Conservation (phyloP, 441 rosid genomes). For the Arabidopsis lyrata region DNA sequence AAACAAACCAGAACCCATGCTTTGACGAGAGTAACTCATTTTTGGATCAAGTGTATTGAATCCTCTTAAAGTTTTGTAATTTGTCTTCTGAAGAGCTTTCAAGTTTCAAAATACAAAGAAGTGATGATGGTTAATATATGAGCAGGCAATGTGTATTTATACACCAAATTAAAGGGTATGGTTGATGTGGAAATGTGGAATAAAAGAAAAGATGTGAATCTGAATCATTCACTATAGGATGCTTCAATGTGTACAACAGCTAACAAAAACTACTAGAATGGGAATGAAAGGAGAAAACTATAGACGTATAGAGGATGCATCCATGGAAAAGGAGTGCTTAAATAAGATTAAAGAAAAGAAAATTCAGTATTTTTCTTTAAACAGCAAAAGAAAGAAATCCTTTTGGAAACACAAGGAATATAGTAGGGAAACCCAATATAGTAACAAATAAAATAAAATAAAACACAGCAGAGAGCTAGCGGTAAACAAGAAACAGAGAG, state of each 20-base stretch:
- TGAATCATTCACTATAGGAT: slow-evolving; percentile 53
- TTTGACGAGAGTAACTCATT: slow-evolving; percentile 76
- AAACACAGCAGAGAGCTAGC: slow-evolving; percentile 24
- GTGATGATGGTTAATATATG: slow-evolving; percentile 60
- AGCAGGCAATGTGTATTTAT: slow-evolving; percentile 57
- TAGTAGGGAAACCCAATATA: not conserved
- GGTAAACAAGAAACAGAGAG: slow-evolving; percentile 20
- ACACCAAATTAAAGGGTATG: slow-evolving; percentile 37
- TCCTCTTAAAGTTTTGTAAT: not conserved
- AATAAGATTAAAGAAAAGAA: slow-evolving; percentile 14
- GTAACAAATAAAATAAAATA: not conserved
- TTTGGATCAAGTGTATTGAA: slow-evolving; percentile 27
- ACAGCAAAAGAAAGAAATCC: slow-evolving; percentile 30
- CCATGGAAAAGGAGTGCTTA: slow-evolving; percentile 54
- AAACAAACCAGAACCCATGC: slow-evolving; percentile 68
- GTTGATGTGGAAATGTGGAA: slow-evolving; percentile 27
- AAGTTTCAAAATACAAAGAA: slow-evolving; percentile 37
- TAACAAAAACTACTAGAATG: slow-evolving; percentile 47
- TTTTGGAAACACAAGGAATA: slow-evolving; percentile 30
- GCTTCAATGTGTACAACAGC: slow-evolving; percentile 60
- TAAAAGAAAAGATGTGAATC: slow-evolving; percentile 67
- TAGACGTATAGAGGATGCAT: slow-evolving; percentile 49
- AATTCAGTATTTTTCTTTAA: not conserved
- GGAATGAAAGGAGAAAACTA: slow-evolving; percentile 51
- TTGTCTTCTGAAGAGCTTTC: slow-evolving; percentile 32